Percentiles rank a stretch among this genome's conserved stretches.
These are phyloP conservation scores for Peniophora sp. DNA, from an alignment of 1,284 basidiomycete species.

Conservation along the genomic window DNA sequence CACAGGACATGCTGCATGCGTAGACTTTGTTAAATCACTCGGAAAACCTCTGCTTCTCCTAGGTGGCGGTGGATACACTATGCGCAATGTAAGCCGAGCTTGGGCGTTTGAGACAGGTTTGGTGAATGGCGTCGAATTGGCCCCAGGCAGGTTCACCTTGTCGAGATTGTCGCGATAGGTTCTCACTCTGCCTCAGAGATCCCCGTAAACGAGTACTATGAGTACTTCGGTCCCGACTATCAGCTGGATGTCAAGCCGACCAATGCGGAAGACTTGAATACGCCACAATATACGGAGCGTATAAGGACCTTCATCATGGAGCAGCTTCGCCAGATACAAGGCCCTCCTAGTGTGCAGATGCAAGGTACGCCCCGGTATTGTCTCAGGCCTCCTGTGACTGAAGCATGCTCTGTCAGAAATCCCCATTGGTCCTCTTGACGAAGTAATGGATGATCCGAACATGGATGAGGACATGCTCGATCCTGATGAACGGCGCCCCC, in stretches of 20 bases:
- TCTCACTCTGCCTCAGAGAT: slow-evolving; percentile 54
- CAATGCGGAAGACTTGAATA: slow-evolving; percentile 96
- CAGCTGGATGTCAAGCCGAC: slow-evolving; percentile 94
- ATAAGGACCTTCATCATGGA: slow-evolving; percentile 91
- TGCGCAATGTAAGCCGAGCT: slow-evolving; percentile 93
- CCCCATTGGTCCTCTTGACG: slow-evolving; percentile 74
- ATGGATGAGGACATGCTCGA: slow-evolving; percentile 77
- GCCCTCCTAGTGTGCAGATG: slow-evolving; percentile 89
- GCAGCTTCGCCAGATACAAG: slow-evolving; percentile 75
- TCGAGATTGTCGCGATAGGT: background rate
- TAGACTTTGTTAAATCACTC: slow-evolving; percentile 96
- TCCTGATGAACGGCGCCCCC: slow-evolving; percentile 66
- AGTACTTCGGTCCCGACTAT: slow-evolving; percentile 98
- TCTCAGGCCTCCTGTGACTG: background rate
- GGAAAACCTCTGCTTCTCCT: slow-evolving; percentile 88
- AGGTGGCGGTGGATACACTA: slow-evolving; percentile 97
- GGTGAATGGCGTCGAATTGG: slow-evolving; percentile 91
- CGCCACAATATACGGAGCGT: slow-evolving; percentile 87
- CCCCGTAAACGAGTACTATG: slow-evolving; percentile 96
- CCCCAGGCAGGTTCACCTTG: slow-evolving; percentile 46
- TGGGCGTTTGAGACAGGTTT: slow-evolving; percentile 99
- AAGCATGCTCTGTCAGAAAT: slow-evolving; percentile 42
- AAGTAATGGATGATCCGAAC: slow-evolving; percentile 67
- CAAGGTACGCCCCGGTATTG: slow-evolving; percentile 41
- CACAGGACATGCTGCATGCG: slow-evolving; percentile 93